Base-by-base conservation (phyloP, 2,329 filamentous ascomycete genomes). In the Pseudopithomyces maydicus region DNA sequence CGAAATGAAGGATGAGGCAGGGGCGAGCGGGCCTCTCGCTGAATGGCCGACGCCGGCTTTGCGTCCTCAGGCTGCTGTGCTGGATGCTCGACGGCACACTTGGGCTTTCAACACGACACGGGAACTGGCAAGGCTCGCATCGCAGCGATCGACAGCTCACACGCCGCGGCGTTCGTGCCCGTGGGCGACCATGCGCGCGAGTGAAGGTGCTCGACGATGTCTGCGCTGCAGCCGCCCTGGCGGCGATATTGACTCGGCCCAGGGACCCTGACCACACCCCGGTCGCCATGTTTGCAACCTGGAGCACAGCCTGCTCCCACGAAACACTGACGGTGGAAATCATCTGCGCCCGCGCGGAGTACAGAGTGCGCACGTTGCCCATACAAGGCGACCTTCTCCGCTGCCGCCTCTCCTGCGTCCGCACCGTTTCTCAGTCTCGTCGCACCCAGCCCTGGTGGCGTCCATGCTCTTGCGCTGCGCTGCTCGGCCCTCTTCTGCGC, bases 1-100 rank as follows among this genome's bases (percentile, higher is more conserved):
- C 44, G 56, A 56, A 64, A 66, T 68, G 65, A 65, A 57, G 47
- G 38, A 23, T 35, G 45, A 38, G 42, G 42, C 56, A 54, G 53
- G 47, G 46, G 36, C 59, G 51, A 41, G 49, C 19, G 43, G 32
- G 23, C 29, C 47, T 33, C 15, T 10, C 26, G 19, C 42, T 54
- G 45, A 35, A 35, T 49, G 48, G 33, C 23, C 26, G 26, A 29
- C 26, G 26, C 26, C 4, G 26, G 26, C 26, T 8, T 29, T 29
- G 26, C 26, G 5, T 8, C 4, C 26, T 4, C 26, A 29, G 26
- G 26, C 26, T 29, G 4, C 5, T 29, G 5, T 8, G 8, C 26
- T 35, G 32, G 35, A n/a, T 23, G n/a, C 44, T 6, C 26, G 29
- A 15, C 19, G 14, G 17, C 14, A 38, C n/a, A n/a, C n/a, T n/a